Conservation (phyloP, 2,329 filamentous ascomycete species). For the Beauveria australis region DNA sequence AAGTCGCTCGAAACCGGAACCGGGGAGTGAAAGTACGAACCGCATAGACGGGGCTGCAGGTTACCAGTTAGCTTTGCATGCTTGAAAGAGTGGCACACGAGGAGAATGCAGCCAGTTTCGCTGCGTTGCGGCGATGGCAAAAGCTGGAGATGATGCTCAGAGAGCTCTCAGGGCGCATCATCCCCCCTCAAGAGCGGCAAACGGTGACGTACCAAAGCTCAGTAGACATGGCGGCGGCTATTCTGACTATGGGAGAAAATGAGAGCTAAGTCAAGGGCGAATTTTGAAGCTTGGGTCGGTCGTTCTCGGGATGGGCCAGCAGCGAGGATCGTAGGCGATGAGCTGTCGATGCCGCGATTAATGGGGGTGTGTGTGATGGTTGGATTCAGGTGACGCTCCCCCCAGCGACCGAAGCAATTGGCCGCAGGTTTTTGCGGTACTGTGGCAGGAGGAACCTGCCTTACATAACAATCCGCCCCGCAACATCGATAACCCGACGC, state of each 20-base stretch:
- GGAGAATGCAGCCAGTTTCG: not conserved
- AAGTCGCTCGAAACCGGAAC: slow-evolving; percentile 8
- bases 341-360: slow-evolving; percentile 14
- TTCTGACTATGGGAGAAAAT: slow-evolving; percentile 18
- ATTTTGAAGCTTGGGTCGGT: slow-evolving; percentile 8
- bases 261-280: slow-evolving; percentile 11
- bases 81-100: not conserved
- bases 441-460: slow-evolving; percentile 18
- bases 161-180: slow-evolving; percentile 11
- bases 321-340: slow-evolving; percentile 9
- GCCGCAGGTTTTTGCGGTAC: slow-evolving; percentile 35
- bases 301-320: slow-evolving; percentile 8
- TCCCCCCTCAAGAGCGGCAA: slow-evolving; percentile 13
- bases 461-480: slow-evolving; percentile 24
- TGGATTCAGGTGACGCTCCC: slow-evolving; percentile 29
- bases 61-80: slow-evolving; percentile 35
- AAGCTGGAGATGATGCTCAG: slow-evolving; percentile 14
- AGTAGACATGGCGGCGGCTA: slow-evolving; percentile 58
- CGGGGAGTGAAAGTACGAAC: slow-evolving; percentile 56
- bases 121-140: slow-evolving; percentile 3
- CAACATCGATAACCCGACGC: slow-evolving; percentile 12
- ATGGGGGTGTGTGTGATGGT: slow-evolving; percentile 14
- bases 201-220: slow-evolving; percentile 68
- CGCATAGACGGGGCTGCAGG: slow-evolving; percentile 86
- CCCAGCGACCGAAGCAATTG: slow-evolving; percentile 30